Base-by-base conservation (phyloP, 2,329 filamentous ascomycete species). In the Ophiobolus disseminans region DNA sequence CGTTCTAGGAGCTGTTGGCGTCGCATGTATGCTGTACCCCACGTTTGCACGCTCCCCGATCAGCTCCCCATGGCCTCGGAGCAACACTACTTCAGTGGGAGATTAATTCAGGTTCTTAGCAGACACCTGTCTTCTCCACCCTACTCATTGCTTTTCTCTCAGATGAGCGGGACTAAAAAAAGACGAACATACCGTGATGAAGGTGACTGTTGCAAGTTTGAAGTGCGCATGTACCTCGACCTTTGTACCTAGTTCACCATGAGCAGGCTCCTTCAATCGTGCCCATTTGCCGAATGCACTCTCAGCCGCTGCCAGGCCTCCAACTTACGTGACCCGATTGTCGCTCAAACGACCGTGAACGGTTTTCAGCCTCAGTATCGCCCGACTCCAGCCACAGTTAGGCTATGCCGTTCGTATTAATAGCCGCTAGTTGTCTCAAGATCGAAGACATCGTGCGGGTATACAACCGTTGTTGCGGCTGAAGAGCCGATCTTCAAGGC, bases 101-200 rank as follows among this genome's bases (percentile, higher is more conserved):
- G 76, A 80, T 69, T 62, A 73, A 78, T 72, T 70, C 62, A 69
- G 72, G 76, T 73, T 77, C 76, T 77, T 77, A 79, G 77, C 77
- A 80, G 76, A 72, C 73, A 77, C 76, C 73, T 76, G 77, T 79
- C 77, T 76, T 73, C 75, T 79, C 77, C 77, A 80, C 77, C 76
- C 76, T 77, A 74, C 73, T 66, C 69, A 68, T 72, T 72, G 65
- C 66, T 60, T 51, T 55, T 57, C 57, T 46, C 54, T 60, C 71
- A 71, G 65, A 70, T 69, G 69, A 62, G 72, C 70, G 74, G 76
- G 76, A 78, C 76, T 78, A 76, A 70, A 66, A 60, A 70, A 69
- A 62, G 76, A 78, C 76, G 75, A 70, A 79, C 76, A 78, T 75
- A 32, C 51, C 36, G 36, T 53, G 23, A 26, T 26, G 23, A 6